Percentiles rank a stretch among this genome's conserved stretches.
These are phyloP conservation scores for Ogataea haglerorum DNA, from an alignment of 805 yeast species.

Conservation along the genomic window DNA sequence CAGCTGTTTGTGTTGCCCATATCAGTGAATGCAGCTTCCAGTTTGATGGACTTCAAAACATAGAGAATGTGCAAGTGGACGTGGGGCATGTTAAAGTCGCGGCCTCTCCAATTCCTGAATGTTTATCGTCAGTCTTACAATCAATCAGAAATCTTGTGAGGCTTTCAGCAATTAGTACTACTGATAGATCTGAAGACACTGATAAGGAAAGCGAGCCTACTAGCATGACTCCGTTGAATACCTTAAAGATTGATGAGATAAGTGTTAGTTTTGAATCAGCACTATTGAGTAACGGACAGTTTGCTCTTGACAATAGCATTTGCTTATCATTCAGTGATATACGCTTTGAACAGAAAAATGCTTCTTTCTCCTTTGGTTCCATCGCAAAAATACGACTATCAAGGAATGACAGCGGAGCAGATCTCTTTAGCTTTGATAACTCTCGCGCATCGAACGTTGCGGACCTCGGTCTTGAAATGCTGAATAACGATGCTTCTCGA, in stretches of 20 bases:
- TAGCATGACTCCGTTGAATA: constrained; percentile 32
- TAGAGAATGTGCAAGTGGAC: constrained; percentile 37
- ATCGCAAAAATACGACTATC: constrained; percentile 35
- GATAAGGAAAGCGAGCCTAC: constrained; percentile 17
- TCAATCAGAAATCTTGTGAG: constrained; percentile 35
- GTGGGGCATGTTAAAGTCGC: constrained; percentile 42
- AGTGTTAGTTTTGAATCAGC: constrained; percentile 47
- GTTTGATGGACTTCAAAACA: constrained; percentile 45
- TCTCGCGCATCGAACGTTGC: constrained; percentile 31
- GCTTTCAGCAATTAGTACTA: constrained; percentile 9
- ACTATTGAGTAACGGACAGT: constrained; percentile 37
- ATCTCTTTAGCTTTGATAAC: constrained; percentile 28
- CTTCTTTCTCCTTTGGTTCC: constrained; percentile 46
- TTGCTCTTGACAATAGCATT: constrained; percentile 35
- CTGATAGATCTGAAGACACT: constrained; percentile 7
- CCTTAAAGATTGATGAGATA: constrained; percentile 37
- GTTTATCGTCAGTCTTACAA: constrained; percentile 35
- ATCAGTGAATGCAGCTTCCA: constrained; percentile 38
- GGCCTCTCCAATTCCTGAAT: constrained; percentile 41
- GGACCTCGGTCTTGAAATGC: constrained; percentile 53
- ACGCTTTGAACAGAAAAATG: constrained; percentile 42
- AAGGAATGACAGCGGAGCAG: constrained; percentile 17
- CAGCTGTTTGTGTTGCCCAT: constrained; percentile 25
- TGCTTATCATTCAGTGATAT: constrained; percentile 31
- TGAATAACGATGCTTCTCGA: constrained; percentile 26